These are phyloP conservation scores for Fusarium nisikadoi DNA, from an alignment of 2,329 filamentous ascomycete species.

Conservation along the genomic window DNA sequence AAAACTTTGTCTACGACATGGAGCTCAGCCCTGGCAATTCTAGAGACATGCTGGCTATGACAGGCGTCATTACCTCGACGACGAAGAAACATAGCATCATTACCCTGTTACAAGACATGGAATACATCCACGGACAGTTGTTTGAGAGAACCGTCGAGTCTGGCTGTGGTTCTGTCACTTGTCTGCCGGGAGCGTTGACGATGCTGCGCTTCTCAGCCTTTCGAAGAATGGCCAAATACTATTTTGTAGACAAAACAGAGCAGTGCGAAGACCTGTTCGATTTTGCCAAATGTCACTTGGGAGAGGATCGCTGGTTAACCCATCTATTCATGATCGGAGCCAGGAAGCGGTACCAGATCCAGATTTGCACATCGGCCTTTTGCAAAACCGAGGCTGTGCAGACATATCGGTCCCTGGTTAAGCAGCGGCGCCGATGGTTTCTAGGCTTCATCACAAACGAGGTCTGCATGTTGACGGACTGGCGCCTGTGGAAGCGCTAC, in stretches of 20 bases:
- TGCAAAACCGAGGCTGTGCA: constrained; percentile 98
- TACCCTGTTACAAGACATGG: constrained; percentile 95
- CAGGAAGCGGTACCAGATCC: constrained; percentile 91
- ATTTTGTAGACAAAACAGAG: constrained; percentile 96
- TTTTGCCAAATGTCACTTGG: constrained; percentile 93
- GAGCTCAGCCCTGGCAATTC: constrained; percentile 93
- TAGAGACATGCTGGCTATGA: constrained; percentile 96
- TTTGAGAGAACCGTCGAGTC: constrained; percentile 97
- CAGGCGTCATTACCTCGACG: constrained; percentile 94
- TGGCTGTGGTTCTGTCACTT: constrained; percentile 92
- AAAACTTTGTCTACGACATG: constrained; percentile 99
- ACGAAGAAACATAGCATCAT: constrained; percentile 89
- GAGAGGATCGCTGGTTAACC: constrained; percentile 96
- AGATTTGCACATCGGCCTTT: constrained; percentile 97
- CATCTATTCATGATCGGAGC: constrained; percentile 99
- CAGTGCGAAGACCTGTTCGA: constrained; percentile 97
- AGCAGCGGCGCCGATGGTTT: constrained; percentile 97
- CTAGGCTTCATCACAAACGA: constrained; percentile 98
- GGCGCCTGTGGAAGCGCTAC: constrained; percentile 90
- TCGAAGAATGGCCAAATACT: constrained; percentile 96
- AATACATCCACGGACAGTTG: constrained; percentile 96
- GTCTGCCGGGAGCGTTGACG: constrained; percentile 92
- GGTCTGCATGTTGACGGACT: constrained; percentile 96
- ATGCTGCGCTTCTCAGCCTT: constrained; percentile 97
- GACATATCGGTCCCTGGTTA: constrained; percentile 84